Percentiles rank a stretch among this genome's conserved stretches.
phyloP scores from a whole-genome alignment of 2,329 filamentous ascomycete genomes.

The Penicillium sp. region DNA sequence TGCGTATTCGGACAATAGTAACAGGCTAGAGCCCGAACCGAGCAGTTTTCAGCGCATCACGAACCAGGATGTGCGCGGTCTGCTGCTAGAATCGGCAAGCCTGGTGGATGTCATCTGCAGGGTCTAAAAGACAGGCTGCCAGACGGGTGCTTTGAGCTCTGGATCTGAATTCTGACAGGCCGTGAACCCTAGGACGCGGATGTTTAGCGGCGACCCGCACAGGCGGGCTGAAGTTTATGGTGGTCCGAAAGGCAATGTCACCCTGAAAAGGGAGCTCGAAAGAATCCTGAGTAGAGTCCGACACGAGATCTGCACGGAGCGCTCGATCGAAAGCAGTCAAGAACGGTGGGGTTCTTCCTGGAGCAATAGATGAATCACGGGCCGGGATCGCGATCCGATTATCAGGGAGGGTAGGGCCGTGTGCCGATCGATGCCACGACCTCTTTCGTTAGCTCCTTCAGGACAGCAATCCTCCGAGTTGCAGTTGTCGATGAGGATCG shows the following conservation, averaged over 20 bases:
- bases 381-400: slow-evolving; percentile 13
- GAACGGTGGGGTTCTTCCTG: slow-evolving; percentile 18
- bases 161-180: slow-evolving; percentile 18
- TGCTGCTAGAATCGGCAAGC: slow-evolving; percentile 12
- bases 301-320: slow-evolving; percentile 19
- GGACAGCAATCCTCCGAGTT: too few relatives aligned
- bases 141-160: slow-evolving; percentile 3
- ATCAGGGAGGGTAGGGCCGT: neutral
- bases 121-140: slow-evolving; percentile 8
- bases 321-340: slow-evolving; percentile 15
- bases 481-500: too few relatives aligned
- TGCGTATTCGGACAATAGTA: slow-evolving; percentile 2
- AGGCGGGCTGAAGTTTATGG: slow-evolving; percentile 16
- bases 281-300: slow-evolving; percentile 5
- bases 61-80: slow-evolving; percentile 12
- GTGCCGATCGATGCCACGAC: slow-evolving; percentile 13
- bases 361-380: slow-evolving; percentile 13
- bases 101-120: slow-evolving; percentile 14
- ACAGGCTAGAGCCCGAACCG: slow-evolving; percentile 7
- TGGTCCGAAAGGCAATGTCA: neutral
- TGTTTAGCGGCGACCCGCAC: slow-evolving; percentile 10
- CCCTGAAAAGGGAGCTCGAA: slow-evolving; percentile 7
- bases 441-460: too few relatives aligned
- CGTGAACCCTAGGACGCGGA: slow-evolving; percentile 7
- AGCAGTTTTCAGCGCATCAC: slow-evolving; percentile 8